Percentiles rank a stretch among this genome's conserved stretches.
Evolutionary conservation across 306 rosid species (phyloP).

Genomic region (Vigna nakashimae): DNA sequence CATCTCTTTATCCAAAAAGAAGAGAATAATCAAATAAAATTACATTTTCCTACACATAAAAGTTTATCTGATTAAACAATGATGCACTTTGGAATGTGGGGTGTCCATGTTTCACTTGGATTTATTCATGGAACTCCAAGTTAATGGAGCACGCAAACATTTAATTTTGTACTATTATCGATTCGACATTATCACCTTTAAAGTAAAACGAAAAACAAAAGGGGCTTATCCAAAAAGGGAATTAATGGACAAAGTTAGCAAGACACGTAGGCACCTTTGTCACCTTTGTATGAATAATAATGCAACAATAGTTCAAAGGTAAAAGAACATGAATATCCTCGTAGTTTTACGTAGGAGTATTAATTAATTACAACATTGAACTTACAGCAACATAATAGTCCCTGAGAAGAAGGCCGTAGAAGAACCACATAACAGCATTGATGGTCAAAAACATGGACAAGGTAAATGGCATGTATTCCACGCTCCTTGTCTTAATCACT

Average conservation of each 20-base stretch:
- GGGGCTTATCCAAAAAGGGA: not conserved
- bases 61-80: conserved; percentile 20
- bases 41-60: conserved; percentile 7
- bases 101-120: conserved; percentile 42
- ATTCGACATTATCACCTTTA: conserved; percentile 31
- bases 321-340: not conserved
- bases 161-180: conserved; percentile 22
- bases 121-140: conserved; percentile 35
- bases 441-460: conserved; percentile 83
- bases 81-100: conserved; percentile 23
- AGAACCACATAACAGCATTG: conserved; percentile 95
- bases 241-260: conserved; percentile 1
- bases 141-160: conserved; percentile 36
- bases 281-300: not conserved
- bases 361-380: not conserved
- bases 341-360: not conserved
- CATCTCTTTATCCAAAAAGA: conserved; percentile 23
- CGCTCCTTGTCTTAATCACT: conserved; percentile 80
- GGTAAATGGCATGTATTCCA: conserved; percentile 88
- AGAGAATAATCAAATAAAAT: conserved; percentile 26
- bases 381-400: conserved; percentile 91
- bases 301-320: not conserved
- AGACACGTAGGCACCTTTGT: not conserved
- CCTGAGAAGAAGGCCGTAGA: conserved; percentile 80
- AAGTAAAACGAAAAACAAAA: conserved; percentile 29